These are phyloP conservation scores for Penicillium longicatenatum DNA, from an alignment of 495 filamentous ascomycete species.

Conservation along the genomic window DNA sequence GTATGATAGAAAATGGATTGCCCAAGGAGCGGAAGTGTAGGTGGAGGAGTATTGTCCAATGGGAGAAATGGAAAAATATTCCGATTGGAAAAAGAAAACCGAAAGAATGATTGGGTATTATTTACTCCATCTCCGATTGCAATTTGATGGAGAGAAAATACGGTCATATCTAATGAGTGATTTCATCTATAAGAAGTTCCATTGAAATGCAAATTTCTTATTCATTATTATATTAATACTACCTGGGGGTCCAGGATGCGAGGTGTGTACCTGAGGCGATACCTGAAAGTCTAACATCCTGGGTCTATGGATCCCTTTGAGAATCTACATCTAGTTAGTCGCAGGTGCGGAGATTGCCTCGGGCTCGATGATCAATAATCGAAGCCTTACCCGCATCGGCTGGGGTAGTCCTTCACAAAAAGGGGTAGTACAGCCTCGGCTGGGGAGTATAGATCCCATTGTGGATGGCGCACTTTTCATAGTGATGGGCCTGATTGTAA, in stretches of 20 bases:
- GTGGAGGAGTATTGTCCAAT: background rate
- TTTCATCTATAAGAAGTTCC: background rate
- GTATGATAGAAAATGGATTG: background rate
- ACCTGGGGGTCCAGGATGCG: background rate
- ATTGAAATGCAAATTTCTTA: background rate
- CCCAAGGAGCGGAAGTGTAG: no score
- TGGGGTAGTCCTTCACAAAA: background rate
- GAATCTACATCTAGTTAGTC: background rate
- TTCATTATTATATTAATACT: no score
- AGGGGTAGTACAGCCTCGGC: constrained; percentile 4
- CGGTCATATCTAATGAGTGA: background rate
- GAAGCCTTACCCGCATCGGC: background rate
- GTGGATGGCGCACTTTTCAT: background rate
- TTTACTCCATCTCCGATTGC: background rate
- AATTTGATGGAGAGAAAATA: background rate
- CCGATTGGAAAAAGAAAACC: background rate
- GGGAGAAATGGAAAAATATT: background rate
- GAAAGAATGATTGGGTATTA: background rate
- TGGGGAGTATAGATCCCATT: background rate
- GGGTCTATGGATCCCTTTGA: background rate
- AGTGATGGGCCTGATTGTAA: background rate
- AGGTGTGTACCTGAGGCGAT: constrained; percentile 1
- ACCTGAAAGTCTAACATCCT: background rate
- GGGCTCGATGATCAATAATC: background rate
- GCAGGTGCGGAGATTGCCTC: background rate